These are phyloP conservation scores for Candida michaelii DNA, from an alignment of 805 yeast genomes.

Conservation along the genomic window DNA sequence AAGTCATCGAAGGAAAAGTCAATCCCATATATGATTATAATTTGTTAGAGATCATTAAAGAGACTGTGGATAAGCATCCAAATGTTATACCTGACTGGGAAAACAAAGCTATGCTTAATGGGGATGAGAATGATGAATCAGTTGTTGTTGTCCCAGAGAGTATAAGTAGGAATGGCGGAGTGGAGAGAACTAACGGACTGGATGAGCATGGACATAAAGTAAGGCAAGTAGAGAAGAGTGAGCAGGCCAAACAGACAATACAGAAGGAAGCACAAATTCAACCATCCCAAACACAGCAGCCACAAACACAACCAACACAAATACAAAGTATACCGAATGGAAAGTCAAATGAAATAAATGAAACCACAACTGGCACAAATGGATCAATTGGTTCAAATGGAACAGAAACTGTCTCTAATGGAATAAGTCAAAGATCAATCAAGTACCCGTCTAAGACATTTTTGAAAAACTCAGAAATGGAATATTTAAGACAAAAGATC, in stretches of 20 bases:
- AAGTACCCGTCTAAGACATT: conserved; percentile 9
- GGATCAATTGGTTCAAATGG: no score
- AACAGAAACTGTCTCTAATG: neutral
- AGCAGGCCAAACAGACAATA: no score
- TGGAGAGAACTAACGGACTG: no score
- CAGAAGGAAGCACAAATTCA: no score
- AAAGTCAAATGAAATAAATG: neutral
- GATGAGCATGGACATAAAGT: no score
- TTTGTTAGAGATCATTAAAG: conserved; percentile 30
- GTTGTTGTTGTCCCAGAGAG: neutral
- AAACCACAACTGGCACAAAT: neutral
- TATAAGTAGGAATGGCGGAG: no score
- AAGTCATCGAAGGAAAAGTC: conserved; percentile 12
- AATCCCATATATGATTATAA: conserved; percentile 21
- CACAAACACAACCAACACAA: no score
- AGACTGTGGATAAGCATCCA: conserved; percentile 15
- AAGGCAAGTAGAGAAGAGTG: no score
- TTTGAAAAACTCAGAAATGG: conserved; percentile 23
- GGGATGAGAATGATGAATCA: neutral
- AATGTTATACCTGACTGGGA: conserved; percentile 8
- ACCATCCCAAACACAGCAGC: no score
- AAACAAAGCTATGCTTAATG: neutral
- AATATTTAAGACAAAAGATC: conserved; percentile 27
- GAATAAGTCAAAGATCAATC: conserved; percentile 3
- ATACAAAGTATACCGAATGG: neutral